Percentiles rank a stretch among this genome's conserved stretches.
phyloP scores from a whole-genome alignment of 306 rosid species.

The Arachis hypogaea region DNA sequence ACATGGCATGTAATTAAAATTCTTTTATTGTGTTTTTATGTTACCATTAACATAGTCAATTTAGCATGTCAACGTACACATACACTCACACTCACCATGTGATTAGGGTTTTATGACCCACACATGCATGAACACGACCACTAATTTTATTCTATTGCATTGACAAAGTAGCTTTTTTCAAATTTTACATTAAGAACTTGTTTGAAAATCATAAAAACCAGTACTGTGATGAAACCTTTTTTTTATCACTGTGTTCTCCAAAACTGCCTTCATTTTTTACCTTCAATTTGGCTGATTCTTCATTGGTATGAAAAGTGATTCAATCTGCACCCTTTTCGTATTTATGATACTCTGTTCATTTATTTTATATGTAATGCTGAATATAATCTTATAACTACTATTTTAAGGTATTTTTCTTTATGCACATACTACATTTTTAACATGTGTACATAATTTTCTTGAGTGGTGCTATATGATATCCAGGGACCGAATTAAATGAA shows the following conservation, averaged over 20 bases:
- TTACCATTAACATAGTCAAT: too few species aligned
- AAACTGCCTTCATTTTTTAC: not conserved
- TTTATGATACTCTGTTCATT: not conserved
- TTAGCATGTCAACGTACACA: too few species aligned
- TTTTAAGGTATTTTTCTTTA: not conserved
- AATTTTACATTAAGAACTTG: not conserved
- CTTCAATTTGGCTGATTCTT: conserved; percentile 1
- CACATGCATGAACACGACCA: not conserved
- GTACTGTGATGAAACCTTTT: not conserved
- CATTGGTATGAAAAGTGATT: conserved; percentile 3
- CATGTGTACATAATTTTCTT: conserved; percentile 9
- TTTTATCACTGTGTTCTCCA: not conserved
- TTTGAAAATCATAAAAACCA: conserved; percentile 24
- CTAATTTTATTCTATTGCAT: not conserved
- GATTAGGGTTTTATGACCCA: not conserved
- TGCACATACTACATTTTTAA: conserved; percentile 21
- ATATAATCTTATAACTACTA: conserved; percentile 7
- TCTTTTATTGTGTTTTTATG: too few species aligned
- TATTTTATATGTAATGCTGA: not conserved
- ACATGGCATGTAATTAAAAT: not conserved
- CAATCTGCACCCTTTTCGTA: not conserved
- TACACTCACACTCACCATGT: not conserved
- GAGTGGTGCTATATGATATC: too few species aligned
- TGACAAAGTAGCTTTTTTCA: conserved; percentile 6
- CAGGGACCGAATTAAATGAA: too few species aligned